Conservation (phyloP, 2,329 filamentous ascomycete genomes). For the Zarea fungicola region DNA sequence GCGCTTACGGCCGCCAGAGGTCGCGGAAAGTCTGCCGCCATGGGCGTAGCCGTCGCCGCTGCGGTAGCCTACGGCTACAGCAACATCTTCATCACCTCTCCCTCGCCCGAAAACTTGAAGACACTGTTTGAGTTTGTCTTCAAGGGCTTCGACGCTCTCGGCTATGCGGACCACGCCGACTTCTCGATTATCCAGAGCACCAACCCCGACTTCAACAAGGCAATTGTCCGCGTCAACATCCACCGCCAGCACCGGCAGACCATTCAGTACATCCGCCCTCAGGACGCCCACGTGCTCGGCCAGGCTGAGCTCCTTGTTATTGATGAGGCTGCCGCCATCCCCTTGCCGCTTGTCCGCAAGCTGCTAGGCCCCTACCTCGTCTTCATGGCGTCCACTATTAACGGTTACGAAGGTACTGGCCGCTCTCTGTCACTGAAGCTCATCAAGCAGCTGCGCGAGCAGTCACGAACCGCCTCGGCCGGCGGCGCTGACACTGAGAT, state of each 20-base stretch:
- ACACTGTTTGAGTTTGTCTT: slow-evolving; percentile 98
- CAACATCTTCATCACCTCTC: slow-evolving; percentile 98
- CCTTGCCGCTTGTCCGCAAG: slow-evolving; percentile 84
- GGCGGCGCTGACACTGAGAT: slow-evolving; percentile 57
- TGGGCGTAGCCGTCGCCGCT: slow-evolving; percentile 90
- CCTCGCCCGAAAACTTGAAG: slow-evolving; percentile 96
- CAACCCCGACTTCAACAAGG: slow-evolving; percentile 98
- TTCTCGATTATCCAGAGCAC: slow-evolving; percentile 98
- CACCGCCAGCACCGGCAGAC: slow-evolving; percentile 93
- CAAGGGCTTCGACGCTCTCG: slow-evolving; percentile 93
- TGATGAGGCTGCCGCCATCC: slow-evolving; percentile 95
- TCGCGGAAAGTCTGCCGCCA: slow-evolving; percentile 91
- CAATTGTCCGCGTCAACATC: slow-evolving; percentile 93
- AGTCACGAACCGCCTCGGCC: slow-evolving; percentile 65
- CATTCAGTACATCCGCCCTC: slow-evolving; percentile 96
- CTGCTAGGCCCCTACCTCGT: slow-evolving; percentile 95
- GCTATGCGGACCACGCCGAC: slow-evolving; percentile 90
- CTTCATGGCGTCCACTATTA: slow-evolving; percentile 99
- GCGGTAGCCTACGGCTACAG: slow-evolving; percentile 95
- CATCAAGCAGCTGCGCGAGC: slow-evolving; percentile 93
- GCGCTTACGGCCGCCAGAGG: slow-evolving; percentile 90
- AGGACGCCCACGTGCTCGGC: slow-evolving; percentile 90
- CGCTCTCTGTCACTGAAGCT: slow-evolving; percentile 92
- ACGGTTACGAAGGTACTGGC: slow-evolving; percentile 96
- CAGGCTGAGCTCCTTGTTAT: slow-evolving; percentile 95